Evolutionary conservation across 805 yeast species (phyloP).

Genomic region (Millerozyma miso): DNA sequence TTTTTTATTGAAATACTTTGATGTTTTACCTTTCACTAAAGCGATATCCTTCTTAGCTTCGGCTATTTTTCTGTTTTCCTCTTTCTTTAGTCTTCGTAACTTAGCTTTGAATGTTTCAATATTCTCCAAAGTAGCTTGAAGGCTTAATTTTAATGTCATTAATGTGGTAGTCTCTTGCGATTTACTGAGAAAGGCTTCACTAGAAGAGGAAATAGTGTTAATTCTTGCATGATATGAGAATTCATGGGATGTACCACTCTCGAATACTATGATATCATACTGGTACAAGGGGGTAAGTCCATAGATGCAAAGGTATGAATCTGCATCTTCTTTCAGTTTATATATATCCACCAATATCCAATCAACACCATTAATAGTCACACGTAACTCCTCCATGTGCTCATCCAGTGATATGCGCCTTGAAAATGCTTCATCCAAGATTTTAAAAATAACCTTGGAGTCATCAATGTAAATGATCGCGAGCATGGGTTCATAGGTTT

Average conservation of each 20-base stretch:
- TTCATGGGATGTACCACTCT: constrained; percentile 5
- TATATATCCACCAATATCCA: constrained; percentile 28
- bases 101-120: constrained; percentile 19
- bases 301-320: constrained; percentile 23
- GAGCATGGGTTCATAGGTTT: background rate
- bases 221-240: constrained; percentile 21
- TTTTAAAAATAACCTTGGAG: constrained; percentile 24
- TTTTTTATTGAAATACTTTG: constrained; percentile 22
- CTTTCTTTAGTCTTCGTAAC: constrained; percentile 32
- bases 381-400: constrained; percentile 6
- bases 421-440: constrained; percentile 13
- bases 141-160: constrained; percentile 29
- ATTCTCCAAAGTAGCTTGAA: constrained; percentile 26
- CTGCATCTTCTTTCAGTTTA: constrained; percentile 8
- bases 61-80: constrained; percentile 31
- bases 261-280: constrained; percentile 30
- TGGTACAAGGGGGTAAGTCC: constrained; percentile 36
- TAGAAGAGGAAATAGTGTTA: constrained; percentile 23
- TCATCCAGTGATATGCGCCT: constrained; percentile 2
- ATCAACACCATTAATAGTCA: constrained; percentile 28
- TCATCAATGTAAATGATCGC: constrained; percentile 27
- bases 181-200: constrained; percentile 19
- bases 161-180: constrained; percentile 25
- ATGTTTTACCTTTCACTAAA: constrained; percentile 24
- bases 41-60: constrained; percentile 34